Percentiles rank a stretch among this genome's conserved stretches.
These are phyloP conservation scores for Ilyonectria destructans DNA, from an alignment of 2,329 filamentous ascomycete genomes.

Conservation along the genomic window DNA sequence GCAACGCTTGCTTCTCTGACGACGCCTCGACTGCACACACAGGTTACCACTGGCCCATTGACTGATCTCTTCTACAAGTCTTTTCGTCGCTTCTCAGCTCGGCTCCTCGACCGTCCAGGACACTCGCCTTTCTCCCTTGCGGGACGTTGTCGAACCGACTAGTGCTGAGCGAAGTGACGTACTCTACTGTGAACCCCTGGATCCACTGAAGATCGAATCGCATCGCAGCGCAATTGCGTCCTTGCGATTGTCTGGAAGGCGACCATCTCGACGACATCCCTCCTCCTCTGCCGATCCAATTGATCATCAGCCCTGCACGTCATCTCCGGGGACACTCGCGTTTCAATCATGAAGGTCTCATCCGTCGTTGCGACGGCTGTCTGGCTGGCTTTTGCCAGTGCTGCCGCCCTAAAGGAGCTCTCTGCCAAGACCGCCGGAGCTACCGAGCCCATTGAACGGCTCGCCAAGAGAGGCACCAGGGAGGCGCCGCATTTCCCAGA, in stretches of 20 bases:
- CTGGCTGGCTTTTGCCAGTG: conserved; percentile 25
- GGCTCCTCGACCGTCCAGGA: neutral
- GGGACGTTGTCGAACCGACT: neutral
- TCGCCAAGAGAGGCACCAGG: conserved; percentile 27
- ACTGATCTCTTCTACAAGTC: neutral
- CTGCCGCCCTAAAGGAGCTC: conserved; percentile 26
- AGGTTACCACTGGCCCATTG: neutral
- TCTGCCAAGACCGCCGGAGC: neutral
- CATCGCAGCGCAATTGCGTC: neutral
- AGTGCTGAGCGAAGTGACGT: neutral
- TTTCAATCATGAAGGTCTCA: conserved; percentile 19
- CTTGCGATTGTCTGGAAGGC: neutral
- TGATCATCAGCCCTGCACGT: neutral
- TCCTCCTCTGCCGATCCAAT: conserved; percentile 7
- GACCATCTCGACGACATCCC: neutral
- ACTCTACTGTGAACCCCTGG: conserved; percentile 1
- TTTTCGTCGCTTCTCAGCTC: neutral
- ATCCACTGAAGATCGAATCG: neutral
- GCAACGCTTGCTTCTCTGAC: conserved; percentile 8
- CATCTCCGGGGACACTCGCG: neutral
- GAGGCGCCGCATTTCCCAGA: conserved; percentile 35
- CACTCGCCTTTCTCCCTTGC: neutral
- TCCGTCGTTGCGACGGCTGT: conserved; percentile 7
- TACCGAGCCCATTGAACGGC: neutral
- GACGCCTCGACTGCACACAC: conserved; percentile 20